These are phyloP conservation scores for Trichoderma koningiopsis DNA, from an alignment of 2,329 filamentous ascomycete species.

Conservation along the genomic window DNA sequence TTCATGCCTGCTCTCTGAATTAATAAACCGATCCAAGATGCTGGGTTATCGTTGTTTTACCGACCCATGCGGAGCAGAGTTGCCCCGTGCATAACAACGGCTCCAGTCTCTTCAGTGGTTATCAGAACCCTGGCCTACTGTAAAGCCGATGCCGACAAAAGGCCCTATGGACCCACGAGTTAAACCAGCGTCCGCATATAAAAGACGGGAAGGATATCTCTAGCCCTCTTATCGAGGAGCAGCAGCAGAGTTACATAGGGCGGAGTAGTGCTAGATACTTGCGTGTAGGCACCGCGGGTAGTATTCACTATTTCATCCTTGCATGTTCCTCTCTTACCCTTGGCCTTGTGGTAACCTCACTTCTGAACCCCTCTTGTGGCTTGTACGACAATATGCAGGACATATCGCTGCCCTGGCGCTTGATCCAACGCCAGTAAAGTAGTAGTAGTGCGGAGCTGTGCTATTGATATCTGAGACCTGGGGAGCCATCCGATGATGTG, in stretches of 20 bases:
- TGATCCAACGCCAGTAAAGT: too few relatives aligned
- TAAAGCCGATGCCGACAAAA: neutral
- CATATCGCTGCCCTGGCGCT: neutral
- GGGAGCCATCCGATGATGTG: neutral
- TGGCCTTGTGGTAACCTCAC: conserved; percentile 16
- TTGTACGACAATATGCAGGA: neutral
- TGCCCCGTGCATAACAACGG: neutral
- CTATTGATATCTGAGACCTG: neutral
- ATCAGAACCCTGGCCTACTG: neutral
- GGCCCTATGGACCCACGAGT: neutral
- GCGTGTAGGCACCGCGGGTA: neutral
- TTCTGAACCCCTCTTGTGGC: conserved; percentile 12
- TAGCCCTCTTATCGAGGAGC: neutral
- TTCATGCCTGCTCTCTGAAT: neutral
- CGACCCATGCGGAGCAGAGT: neutral
- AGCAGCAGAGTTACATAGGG: neutral
- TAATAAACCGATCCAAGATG: neutral
- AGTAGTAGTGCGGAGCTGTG: neutral
- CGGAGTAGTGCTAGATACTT: neutral
- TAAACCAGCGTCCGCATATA: neutral
- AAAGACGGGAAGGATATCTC: neutral
- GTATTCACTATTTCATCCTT: neutral
- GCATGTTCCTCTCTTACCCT: neutral
- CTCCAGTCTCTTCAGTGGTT: neutral
- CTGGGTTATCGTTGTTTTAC: neutral